Evolutionary conservation across 2,329 filamentous ascomycete species (phyloP), one percentile per base, ranked within the genome.

Genomic region (Fusarium sp.): DNA sequence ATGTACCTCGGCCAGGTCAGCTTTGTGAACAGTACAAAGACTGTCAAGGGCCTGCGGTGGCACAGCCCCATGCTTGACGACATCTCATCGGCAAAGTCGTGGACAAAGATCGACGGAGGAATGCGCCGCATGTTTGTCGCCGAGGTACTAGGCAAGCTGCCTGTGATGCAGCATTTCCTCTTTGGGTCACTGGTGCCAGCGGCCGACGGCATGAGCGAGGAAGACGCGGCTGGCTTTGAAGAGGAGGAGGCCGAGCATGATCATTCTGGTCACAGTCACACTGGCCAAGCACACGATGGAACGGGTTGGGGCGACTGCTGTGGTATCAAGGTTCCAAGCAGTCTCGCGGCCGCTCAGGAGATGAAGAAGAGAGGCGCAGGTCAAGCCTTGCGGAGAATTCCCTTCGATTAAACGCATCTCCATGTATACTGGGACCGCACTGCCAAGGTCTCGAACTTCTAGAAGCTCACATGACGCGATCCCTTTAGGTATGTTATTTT

Each of bases 41-140:
- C 95, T 1, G 95, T 98, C 67, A 95, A 97, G 80, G 96, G 95
- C 1, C 85, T 99, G 70, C 90, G 97, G 52, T 99, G 97, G 97
- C 97, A 99, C 80, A 95, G 93, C 74, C 97, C 97, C 5, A 98
- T 99, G 97, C 90, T 99, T 20, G 97, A 99, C 81, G 97, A 99
- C 82, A 99, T 99, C 74, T 97, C 94, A 5, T 92, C 94, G 1
- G 93, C 96, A 18, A 95, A 94, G 82, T 94, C 88, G 43, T 99
- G 97, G 97, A 86, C 84, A 74, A 99, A 99, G 86, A 93, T 99
- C 59, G 95, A 98, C 82, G 93, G 89, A 29, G 97, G 97, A 8
- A 98, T 99, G 97, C 90, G 94, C 70, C 94, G 95, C 76, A 99
- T 99, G 97, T 98, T 98, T 80, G 89, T 96, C 61, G 94, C 92